Percentiles rank a stretch among this genome's conserved stretches.
These are phyloP conservation scores for Cyclotella cryptica DNA, from an alignment of 108 stramenopile genomes.

Conservation along the genomic window DNA sequence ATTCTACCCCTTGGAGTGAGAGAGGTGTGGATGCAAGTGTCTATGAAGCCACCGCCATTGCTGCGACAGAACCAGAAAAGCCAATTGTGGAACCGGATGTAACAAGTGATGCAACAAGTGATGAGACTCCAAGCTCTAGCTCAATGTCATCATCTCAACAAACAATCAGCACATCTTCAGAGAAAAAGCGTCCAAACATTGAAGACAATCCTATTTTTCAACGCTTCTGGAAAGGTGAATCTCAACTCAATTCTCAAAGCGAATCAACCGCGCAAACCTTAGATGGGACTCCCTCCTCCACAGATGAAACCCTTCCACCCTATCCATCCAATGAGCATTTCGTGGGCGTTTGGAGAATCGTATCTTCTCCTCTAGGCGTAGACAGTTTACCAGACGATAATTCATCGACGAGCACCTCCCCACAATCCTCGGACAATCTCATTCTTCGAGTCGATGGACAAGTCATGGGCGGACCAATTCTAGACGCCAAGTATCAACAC, in stretches of 20 bases:
- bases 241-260: constrained; percentile 38
- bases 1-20: constrained; percentile 35
- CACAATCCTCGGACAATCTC: constrained; percentile 62
- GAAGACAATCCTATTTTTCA: constrained; percentile 82
- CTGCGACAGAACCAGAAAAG: not conserved
- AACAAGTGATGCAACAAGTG: too few relatives aligned
- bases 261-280: constrained; percentile 37
- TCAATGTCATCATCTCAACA: not conserved
- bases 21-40: constrained; percentile 11
- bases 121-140: not conserved
- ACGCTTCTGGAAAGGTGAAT: constrained; percentile 51
- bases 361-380: constrained; percentile 70
- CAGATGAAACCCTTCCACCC: constrained; percentile 55
- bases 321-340: constrained; percentile 75
- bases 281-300: constrained; percentile 30
- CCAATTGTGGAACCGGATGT: not conserved
- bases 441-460: constrained; percentile 81
- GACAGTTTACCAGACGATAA: constrained; percentile 24
- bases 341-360: constrained; percentile 76
- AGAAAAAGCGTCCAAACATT: constrained; percentile 28
- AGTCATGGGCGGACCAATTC: constrained; percentile 76
- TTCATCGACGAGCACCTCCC: not conserved
- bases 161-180: not conserved
- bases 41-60: not conserved
- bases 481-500: constrained; percentile 72